A percentile compares a stretch with the other conserved stretches of the same genome.
Evolutionary conservation across 129 eudicot species (phyloP).

Genomic region (Deinandra increscens): DNA sequence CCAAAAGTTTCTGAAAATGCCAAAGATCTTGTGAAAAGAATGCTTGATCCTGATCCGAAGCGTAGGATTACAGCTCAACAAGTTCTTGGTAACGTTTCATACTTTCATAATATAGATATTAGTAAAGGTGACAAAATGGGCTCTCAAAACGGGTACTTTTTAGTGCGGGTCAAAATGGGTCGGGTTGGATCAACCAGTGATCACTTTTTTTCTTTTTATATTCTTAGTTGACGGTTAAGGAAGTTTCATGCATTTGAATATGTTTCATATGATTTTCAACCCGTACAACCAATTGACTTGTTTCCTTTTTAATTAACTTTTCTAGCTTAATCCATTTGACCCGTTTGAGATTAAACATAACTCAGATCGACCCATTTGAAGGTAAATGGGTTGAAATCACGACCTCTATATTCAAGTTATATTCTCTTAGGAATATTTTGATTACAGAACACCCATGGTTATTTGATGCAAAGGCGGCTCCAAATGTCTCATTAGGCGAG

Average conservation of each 20-base stretch:
- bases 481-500: constrained; percentile 89
- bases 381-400: not conserved
- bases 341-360: constrained; percentile 6
- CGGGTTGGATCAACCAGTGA: not conserved
- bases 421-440: not conserved
- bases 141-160: not conserved
- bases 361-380: not conserved
- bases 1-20: constrained; percentile 92
- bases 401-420: not conserved
- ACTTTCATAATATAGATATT: not conserved
- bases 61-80: constrained; percentile 78
- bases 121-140: not conserved
- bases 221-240: not conserved
- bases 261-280: not conserved
- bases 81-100: constrained; percentile 64
- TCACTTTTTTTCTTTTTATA: not conserved
- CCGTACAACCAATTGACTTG: not conserved
- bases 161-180: not conserved
- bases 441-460: constrained; percentile 81
- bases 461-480: constrained; percentile 65
- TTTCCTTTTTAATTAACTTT: not conserved
- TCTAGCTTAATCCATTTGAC: not conserved
- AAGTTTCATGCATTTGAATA: constrained; percentile 8
- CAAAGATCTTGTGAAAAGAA: constrained; percentile 90
- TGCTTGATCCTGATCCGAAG: constrained; percentile 89